A percentile compares a stretch with the other conserved stretches of the same genome.
Evolutionary conservation across 192 early-diverging fungal species (phyloP).

Genomic region (Jimgerdemannia flammicorona): DNA sequence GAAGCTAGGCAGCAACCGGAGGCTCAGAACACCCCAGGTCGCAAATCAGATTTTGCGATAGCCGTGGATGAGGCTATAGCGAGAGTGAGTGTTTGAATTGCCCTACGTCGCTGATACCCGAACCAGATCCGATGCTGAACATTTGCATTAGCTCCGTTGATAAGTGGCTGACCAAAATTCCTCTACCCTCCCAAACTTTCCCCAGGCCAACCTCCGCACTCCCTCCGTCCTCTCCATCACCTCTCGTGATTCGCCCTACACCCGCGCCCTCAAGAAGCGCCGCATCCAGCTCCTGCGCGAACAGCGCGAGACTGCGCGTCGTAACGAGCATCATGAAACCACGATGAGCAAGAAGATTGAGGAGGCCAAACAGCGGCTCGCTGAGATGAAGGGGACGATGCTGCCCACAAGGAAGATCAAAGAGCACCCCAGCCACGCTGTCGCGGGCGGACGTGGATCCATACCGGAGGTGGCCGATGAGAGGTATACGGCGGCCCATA

Average conservation of each 20-base stretch:
- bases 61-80: background rate
- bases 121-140: no score
- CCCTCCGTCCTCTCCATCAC: background rate
- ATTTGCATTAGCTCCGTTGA: no score
- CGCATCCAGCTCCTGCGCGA: background rate
- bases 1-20: background rate
- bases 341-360: background rate
- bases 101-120: no score
- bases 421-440: background rate
- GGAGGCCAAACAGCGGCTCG: background rate
- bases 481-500: background rate
- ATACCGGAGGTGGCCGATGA: background rate
- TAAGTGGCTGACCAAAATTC: background rate
- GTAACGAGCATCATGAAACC: background rate
- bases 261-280: background rate
- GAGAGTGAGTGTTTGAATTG: background rate
- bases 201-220: background rate
- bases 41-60: background rate
- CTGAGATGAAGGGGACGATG: background rate
- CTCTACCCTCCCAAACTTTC: background rate
- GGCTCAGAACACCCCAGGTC: background rate
- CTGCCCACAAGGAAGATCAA: background rate
- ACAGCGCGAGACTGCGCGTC: background rate
- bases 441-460: background rate
- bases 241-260: background rate